Percentiles rank a stretch among this genome's conserved stretches.
phyloP scores from a whole-genome alignment of 495 filamentous ascomycete species.

The Aspergillus funiculosus region DNA sequence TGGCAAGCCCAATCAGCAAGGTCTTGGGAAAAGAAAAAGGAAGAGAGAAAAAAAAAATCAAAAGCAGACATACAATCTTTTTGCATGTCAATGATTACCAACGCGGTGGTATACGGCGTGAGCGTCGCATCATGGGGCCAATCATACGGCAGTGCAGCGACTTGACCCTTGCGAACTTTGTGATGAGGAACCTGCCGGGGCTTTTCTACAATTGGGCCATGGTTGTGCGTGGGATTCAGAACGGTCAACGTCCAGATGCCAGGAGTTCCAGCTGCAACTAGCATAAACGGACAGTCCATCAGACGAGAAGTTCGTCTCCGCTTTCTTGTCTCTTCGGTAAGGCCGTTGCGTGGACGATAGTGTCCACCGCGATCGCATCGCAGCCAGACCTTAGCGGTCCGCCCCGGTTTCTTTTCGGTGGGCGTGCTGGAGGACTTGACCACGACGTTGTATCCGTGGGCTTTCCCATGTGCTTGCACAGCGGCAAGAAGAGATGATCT shows the following conservation, averaged over 20 bases:
- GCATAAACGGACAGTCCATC: slow-evolving; percentile 47
- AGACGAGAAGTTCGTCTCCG: slow-evolving; percentile 41
- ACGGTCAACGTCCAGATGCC: slow-evolving; percentile 44
- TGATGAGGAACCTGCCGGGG: slow-evolving; percentile 38
- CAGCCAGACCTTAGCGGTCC: slow-evolving; percentile 44
- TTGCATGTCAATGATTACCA: slow-evolving; percentile 70
- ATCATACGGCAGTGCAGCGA: slow-evolving; percentile 49
- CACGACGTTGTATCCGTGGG: slow-evolving; percentile 45
- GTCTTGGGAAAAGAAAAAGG: background rate
- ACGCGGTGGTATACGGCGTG: slow-evolving; percentile 53
- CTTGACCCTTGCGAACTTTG: slow-evolving; percentile 43
- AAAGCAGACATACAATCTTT: slow-evolving; percentile 51
- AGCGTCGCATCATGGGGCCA: slow-evolving; percentile 60
- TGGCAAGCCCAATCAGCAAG: slow-evolving; percentile 1
- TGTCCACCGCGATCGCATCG: slow-evolving; percentile 48
- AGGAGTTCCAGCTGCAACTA: slow-evolving; percentile 41
- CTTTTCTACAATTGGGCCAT: slow-evolving; percentile 40
- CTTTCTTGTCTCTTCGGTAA: slow-evolving; percentile 46
- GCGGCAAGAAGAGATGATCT: slow-evolving; percentile 37
- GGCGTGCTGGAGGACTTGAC: slow-evolving; percentile 46
- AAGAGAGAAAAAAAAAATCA: background rate
- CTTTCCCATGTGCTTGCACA: slow-evolving; percentile 42
- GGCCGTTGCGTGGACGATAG: slow-evolving; percentile 45
- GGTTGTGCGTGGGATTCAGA: slow-evolving; percentile 41
- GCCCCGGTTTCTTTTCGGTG: slow-evolving; percentile 44